Conservation (phyloP, 2,329 filamentous ascomycete species). For the Lachnellula arida region DNA sequence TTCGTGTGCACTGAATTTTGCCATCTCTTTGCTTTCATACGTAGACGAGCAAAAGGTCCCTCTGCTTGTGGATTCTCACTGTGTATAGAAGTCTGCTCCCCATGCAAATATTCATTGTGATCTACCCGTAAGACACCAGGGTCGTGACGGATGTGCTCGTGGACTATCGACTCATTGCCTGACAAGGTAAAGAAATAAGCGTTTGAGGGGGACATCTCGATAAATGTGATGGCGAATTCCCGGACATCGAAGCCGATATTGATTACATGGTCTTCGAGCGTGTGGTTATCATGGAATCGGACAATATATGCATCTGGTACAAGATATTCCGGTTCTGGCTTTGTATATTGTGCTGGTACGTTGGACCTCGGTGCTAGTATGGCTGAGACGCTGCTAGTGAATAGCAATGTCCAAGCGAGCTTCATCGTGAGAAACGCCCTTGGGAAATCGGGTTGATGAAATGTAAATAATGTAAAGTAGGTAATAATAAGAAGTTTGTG, state of each 20-base stretch:
- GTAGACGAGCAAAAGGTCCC: not conserved
- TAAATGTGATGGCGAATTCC: not conserved
- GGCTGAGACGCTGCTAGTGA: not conserved
- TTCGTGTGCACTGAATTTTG: not conserved
- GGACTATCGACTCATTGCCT: not conserved
- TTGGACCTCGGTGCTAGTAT: not conserved
- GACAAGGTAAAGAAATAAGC: not conserved
- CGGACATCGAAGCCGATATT: constrained; percentile 1
- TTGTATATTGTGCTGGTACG: not conserved
- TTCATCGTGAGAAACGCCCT: not conserved
- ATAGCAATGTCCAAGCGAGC: not conserved
- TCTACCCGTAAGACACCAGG: not conserved
- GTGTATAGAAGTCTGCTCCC: not conserved
- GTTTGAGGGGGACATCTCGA: not conserved
- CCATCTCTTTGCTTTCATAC: not conserved
- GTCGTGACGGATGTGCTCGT: constrained; percentile 1
- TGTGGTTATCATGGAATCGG: not conserved
- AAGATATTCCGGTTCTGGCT: not conserved
- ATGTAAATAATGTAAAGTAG: not conserved
- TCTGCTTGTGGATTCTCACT: not conserved
- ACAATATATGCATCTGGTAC: not conserved
- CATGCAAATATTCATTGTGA: not conserved
- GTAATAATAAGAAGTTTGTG: not conserved
- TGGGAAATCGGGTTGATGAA: not conserved
- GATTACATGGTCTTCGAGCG: not conserved